Conservation (phyloP, 768 basidiomycete species). For the Panaeolus cyanescens region DNA sequence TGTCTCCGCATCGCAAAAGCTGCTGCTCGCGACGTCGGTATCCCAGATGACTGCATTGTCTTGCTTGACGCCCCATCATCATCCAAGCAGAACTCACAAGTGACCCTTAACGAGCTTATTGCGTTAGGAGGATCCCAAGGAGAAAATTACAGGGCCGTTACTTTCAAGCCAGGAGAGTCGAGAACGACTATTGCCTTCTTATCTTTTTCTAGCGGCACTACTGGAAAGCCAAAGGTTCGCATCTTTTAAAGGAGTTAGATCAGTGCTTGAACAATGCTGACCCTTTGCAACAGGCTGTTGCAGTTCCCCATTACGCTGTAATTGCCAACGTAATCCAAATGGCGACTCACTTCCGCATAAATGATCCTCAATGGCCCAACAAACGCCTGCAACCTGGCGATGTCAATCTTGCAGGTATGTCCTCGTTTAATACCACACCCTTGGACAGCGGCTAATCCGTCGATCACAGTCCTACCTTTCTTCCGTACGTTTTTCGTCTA, state of each 20-base stretch:
- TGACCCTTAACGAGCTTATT: conserved; percentile 50
- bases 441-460: conserved; percentile 1
- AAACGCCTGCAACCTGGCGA: conserved; percentile 55
- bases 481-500: conserved; percentile 41
- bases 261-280: conserved; percentile 21
- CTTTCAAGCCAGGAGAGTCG: conserved; percentile 56
- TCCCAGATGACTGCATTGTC: conserved; percentile 45
- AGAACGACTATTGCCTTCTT: conserved; percentile 66
- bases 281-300: conserved; percentile 50
- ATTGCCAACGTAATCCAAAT: conserved; percentile 68
- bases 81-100: neutral
- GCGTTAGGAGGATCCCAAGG: conserved; percentile 35
- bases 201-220: conserved; percentile 77
- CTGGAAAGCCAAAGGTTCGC: conserved; percentile 42
- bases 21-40: conserved; percentile 42
- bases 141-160: conserved; percentile 44
- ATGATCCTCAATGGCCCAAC: conserved; percentile 39
- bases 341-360: conserved; percentile 48
- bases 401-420: conserved; percentile 55
- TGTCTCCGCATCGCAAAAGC: conserved; percentile 41
- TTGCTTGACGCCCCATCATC: conserved; percentile 30
- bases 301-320: conserved; percentile 64
- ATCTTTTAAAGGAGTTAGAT: conserved; percentile 31
- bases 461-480: conserved; percentile 52
- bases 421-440: neutral